A percentile compares a stretch with the other conserved stretches of the same genome.
Evolutionary conservation across 2,329 filamentous ascomycete genomes (phyloP).

Genomic region (Ophioceras dolichostomum): DNA sequence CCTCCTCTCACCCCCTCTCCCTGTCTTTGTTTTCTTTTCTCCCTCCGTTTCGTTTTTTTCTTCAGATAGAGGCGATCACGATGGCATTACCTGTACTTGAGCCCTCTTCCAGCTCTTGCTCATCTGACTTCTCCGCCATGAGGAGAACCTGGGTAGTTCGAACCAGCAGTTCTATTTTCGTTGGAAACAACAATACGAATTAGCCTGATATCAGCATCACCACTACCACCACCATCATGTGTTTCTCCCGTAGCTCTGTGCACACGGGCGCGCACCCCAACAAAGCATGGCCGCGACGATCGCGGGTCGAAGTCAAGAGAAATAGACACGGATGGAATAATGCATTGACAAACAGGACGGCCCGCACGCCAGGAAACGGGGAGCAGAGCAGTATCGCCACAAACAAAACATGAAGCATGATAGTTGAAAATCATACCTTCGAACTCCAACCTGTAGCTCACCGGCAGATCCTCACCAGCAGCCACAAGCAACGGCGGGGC

Average conservation of each 20-base stretch:
- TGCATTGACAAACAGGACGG: too few relatives aligned
- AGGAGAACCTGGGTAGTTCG: slow-evolving; percentile 51
- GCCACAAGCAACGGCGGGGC: slow-evolving; percentile 41
- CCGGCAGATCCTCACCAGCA: slow-evolving; percentile 50
- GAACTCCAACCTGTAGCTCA: slow-evolving; percentile 60
- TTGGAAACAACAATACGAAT: too few relatives aligned
- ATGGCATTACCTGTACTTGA: slow-evolving; percentile 53
- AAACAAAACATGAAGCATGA: too few relatives aligned
- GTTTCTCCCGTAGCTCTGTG: too few relatives aligned
- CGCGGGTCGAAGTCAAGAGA: too few relatives aligned
- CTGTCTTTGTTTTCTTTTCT: background rate
- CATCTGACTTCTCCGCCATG: slow-evolving; percentile 51
- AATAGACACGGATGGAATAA: too few relatives aligned
- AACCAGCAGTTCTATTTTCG: slow-evolving; percentile 51
- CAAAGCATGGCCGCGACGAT: background rate
- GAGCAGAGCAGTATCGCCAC: too few relatives aligned
- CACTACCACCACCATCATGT: too few relatives aligned
- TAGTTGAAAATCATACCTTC: slow-evolving; percentile 38
- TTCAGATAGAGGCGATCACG: slow-evolving; percentile 40
- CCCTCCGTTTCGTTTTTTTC: background rate
- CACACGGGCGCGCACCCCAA: too few relatives aligned
- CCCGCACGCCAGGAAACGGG: too few relatives aligned
- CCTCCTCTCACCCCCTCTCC: background rate
- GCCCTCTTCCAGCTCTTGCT: slow-evolving; percentile 47
- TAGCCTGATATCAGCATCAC: too few relatives aligned